These are phyloP conservation scores for Basipetospora chlamydospora DNA, from an alignment of 2,329 filamentous ascomycete genomes.

Conservation along the genomic window DNA sequence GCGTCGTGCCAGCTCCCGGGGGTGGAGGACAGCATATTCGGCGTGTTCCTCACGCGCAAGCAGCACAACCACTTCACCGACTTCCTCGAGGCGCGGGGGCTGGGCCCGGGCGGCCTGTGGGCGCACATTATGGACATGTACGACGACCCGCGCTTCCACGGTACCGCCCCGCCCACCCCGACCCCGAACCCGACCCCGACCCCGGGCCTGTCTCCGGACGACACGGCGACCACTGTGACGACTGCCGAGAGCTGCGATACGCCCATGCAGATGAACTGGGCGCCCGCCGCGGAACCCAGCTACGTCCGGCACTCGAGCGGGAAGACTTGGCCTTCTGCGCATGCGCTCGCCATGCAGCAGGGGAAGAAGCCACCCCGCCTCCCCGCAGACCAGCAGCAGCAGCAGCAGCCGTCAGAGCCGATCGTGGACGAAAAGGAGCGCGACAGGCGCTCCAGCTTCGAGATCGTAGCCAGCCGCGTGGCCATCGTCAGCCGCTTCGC, in stretches of 20 bases:
- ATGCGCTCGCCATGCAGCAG: constrained; percentile 1
- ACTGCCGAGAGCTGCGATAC: too few species aligned
- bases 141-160: constrained; percentile 11
- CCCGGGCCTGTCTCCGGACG: too few species aligned
- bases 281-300: neutral
- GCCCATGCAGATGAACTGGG: too few species aligned
- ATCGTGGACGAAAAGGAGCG: neutral
- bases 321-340: too few species aligned
- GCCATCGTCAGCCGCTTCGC: constrained; percentile 10
- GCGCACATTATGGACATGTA: constrained; percentile 11
- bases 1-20: constrained; percentile 12
- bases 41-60: neutral
- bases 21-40: constrained; percentile 10
- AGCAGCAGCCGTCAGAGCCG: neutral
- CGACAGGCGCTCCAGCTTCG: constrained; percentile 9
- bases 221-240: too few species aligned
- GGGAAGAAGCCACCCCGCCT: too few species aligned
- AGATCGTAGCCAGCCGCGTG: constrained; percentile 9
- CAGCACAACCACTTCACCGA: constrained; percentile 4
- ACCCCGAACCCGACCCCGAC: neutral
- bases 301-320: constrained; percentile 1
- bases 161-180: neutral
- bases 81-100: constrained; percentile 8
- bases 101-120: constrained; percentile 9
- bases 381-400: constrained; percentile 3